Evolutionary conservation across 2,329 filamentous ascomycete genomes (phyloP).

Genomic region (Knoxdaviesia capensis): DNA sequence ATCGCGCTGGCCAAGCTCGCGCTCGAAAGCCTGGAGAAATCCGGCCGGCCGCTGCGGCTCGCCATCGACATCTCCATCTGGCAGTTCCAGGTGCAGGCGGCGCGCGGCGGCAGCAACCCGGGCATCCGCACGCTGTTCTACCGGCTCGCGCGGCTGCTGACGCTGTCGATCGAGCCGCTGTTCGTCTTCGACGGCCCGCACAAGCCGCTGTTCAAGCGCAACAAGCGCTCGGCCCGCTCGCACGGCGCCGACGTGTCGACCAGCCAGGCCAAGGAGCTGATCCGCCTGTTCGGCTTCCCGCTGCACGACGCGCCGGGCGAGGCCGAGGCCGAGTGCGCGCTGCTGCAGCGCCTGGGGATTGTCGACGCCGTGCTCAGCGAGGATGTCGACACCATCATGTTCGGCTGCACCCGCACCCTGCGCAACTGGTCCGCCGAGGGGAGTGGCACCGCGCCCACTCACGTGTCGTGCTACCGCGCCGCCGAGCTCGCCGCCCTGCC

Average conservation of each 20-base stretch:
- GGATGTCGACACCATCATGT: slow-evolving; percentile 96
- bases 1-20: slow-evolving; percentile 70
- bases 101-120: slow-evolving; percentile 70
- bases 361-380: slow-evolving; percentile 91
- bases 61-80: slow-evolving; percentile 94
- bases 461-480: slow-evolving; percentile 53
- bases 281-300: slow-evolving; percentile 69
- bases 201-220: slow-evolving; percentile 74
- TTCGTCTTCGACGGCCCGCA: slow-evolving; percentile 83
- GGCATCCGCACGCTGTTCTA: slow-evolving; percentile 86
- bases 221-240: slow-evolving; percentile 44
- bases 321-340: slow-evolving; percentile 86
- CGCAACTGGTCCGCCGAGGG: slow-evolving; percentile 68
- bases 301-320: slow-evolving; percentile 81
- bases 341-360: slow-evolving; percentile 60
- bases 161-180: slow-evolving; percentile 62
- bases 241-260: slow-evolving; percentile 46
- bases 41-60: slow-evolving; percentile 55
- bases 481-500: slow-evolving; percentile 25
- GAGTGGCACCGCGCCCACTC: slow-evolving; percentile 49
- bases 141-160: slow-evolving; percentile 58
- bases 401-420: slow-evolving; percentile 63
- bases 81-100: slow-evolving; percentile 84
- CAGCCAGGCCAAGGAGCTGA: slow-evolving; percentile 62
- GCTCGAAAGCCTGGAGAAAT: slow-evolving; percentile 51